phyloP scores from a whole-genome alignment of 495 filamentous ascomycete species.

The Aspergillus sparsus region DNA sequence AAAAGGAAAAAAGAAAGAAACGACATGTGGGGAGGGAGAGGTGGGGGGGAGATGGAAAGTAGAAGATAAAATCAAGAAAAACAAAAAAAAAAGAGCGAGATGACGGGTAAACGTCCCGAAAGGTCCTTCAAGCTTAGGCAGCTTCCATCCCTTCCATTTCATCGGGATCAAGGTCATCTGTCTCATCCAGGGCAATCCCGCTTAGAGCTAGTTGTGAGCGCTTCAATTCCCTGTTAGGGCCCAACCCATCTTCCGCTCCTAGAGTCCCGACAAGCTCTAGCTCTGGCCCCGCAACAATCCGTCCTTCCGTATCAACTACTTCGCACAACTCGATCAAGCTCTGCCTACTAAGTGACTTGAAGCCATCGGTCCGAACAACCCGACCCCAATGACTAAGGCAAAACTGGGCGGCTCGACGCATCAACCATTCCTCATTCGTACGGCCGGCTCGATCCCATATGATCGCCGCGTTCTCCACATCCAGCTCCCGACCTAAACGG shows the following conservation, averaged over 20 bases:
- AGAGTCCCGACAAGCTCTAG: constrained; percentile 76
- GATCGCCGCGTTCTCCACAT: constrained; percentile 90
- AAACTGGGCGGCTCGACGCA: constrained; percentile 80
- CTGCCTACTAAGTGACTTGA: constrained; percentile 71
- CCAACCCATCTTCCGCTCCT: constrained; percentile 55
- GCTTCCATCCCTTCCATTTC: constrained; percentile 73
- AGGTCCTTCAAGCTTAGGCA: constrained; percentile 32
- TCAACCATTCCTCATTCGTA: constrained; percentile 90
- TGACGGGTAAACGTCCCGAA: too few species aligned
- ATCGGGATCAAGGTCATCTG: constrained; percentile 65
- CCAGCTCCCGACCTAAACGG: constrained; percentile 82
- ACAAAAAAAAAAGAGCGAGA: background rate
- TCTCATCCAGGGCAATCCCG: constrained; percentile 56
- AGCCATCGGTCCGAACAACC: constrained; percentile 83
- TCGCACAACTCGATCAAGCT: constrained; percentile 89
- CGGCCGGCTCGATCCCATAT: constrained; percentile 93
- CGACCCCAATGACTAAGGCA: constrained; percentile 94
- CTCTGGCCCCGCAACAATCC: constrained; percentile 81
- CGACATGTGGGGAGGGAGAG: too few species aligned
- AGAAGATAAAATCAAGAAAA: background rate
- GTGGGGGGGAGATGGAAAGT: background rate
- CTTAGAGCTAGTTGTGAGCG: constrained; percentile 49
- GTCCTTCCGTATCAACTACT: constrained; percentile 85
- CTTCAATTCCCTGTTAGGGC: constrained; percentile 45
- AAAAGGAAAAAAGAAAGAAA: background rate